Conservation (phyloP, 371 early-diverging fungal genomes). For the Saksenaea vasiformis region DNA sequence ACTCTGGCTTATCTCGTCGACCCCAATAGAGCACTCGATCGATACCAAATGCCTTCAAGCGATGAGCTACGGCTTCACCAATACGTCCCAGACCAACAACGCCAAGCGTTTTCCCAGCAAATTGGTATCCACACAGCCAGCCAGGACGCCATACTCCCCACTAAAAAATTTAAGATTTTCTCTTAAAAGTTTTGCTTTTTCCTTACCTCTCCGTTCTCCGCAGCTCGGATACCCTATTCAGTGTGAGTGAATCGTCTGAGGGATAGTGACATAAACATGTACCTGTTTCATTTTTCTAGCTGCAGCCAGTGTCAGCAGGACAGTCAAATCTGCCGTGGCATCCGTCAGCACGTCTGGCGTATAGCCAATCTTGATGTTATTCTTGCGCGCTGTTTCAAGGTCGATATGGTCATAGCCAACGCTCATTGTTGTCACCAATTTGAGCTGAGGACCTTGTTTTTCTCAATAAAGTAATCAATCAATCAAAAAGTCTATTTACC, state of each 20-base stretch:
- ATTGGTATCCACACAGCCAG: conserved; percentile 76
- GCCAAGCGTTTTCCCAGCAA: conserved; percentile 79
- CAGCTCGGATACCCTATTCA: conserved; percentile 47
- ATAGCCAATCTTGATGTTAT: conserved; percentile 69
- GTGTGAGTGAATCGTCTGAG: not conserved
- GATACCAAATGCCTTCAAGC: conserved; percentile 74
- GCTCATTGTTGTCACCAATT: conserved; percentile 71
- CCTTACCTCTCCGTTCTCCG: conserved; percentile 51
- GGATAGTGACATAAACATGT: not conserved
- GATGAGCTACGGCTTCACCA: conserved; percentile 72
- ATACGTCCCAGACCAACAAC: conserved; percentile 87
- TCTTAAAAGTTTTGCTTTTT: conserved; percentile 4
- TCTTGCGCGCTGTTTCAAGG: conserved; percentile 44
- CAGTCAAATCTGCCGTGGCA: conserved; percentile 83
- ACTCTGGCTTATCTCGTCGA: conserved; percentile 42
- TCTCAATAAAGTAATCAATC: not conserved
- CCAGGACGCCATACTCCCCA: conserved; percentile 74
- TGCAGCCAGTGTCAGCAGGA: conserved; percentile 74
- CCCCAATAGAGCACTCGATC: conserved; percentile 57
- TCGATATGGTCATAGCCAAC: conserved; percentile 90
- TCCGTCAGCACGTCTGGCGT: conserved; percentile 90
- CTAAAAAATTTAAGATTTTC: conserved; percentile 15
- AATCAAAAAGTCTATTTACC: conserved; percentile 27
- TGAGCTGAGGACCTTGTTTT: conserved; percentile 51
- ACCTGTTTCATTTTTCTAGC: conserved; percentile 70